Evolutionary conservation across 345 rosid species (phyloP).

Genomic region (Salix brachista): DNA sequence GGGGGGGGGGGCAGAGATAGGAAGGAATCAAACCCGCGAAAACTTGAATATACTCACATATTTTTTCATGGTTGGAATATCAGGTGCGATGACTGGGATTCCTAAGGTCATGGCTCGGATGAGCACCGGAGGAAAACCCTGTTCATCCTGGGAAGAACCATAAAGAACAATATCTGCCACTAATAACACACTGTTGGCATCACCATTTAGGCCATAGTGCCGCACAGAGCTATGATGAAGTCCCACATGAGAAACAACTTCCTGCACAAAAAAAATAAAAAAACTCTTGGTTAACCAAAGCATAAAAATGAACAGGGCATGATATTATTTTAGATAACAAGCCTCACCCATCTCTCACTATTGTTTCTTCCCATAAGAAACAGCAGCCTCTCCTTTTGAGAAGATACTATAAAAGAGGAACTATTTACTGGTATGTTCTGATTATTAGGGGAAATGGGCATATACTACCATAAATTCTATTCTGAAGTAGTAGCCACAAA

Average conservation of each 20-base stretch:
- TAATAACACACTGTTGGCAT: slow-evolving; percentile 60
- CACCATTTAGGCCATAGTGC: slow-evolving; percentile 70
- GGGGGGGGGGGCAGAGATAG: not conserved
- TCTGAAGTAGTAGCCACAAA: not conserved
- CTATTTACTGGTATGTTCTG: not conserved
- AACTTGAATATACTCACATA: slow-evolving; percentile 47
- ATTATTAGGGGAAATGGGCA: not conserved
- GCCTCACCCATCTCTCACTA: not conserved
- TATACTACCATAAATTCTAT: no score
- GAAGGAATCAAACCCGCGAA: slow-evolving; percentile 12
- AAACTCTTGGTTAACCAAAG: not conserved
- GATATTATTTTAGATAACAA: not conserved
- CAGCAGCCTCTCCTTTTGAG: not conserved
- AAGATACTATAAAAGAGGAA: not conserved
- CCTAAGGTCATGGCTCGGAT: slow-evolving; percentile 89
- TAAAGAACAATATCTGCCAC: slow-evolving; percentile 89
- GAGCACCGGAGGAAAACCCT: slow-evolving; percentile 75
- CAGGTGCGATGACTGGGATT: slow-evolving; percentile 68
- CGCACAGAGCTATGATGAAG: slow-evolving; percentile 58
- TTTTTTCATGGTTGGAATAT: slow-evolving; percentile 68
- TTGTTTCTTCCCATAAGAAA: not conserved
- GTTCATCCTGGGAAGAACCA: slow-evolving; percentile 93
- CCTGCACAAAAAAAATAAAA: slow-evolving; percentile 38
- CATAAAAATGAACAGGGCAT: not conserved
- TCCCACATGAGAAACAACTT: slow-evolving; percentile 72